These are phyloP conservation scores for Carex sylvatica DNA, from an alignment of 202 grass and related monocot species.

Conservation along the genomic window DNA sequence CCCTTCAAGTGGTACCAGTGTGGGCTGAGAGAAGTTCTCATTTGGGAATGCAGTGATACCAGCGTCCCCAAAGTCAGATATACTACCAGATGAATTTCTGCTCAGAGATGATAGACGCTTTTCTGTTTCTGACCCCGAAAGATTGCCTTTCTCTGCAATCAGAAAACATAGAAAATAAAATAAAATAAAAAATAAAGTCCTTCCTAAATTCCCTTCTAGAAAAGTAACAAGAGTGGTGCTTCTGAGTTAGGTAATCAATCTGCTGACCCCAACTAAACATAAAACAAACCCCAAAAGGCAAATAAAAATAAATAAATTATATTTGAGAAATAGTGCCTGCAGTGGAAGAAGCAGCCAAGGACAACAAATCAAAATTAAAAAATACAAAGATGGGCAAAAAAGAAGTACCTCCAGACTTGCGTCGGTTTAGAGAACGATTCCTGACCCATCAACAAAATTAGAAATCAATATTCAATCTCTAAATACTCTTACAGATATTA, in stretches of 20 bases:
- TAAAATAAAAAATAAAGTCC: neutral
- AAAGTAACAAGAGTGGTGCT: neutral
- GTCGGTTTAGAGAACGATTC: slow-evolving; percentile 33
- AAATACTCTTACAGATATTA: neutral
- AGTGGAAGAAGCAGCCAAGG: neutral
- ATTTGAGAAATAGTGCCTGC: neutral
- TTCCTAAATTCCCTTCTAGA: neutral
- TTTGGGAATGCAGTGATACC: slow-evolving; percentile 9
- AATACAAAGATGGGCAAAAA: neutral
- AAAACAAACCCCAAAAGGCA: neutral
- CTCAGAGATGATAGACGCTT: slow-evolving; percentile 34
- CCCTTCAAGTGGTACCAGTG: slow-evolving; percentile 33
- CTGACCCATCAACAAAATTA: slow-evolving; percentile 23
- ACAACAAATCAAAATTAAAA: neutral
- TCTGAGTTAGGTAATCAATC: neutral
- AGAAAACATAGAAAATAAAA: neutral
- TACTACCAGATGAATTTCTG: slow-evolving; percentile 22
- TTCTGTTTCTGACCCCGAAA: slow-evolving; percentile 33
- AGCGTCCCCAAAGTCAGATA: slow-evolving; percentile 29
- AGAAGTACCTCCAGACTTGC: slow-evolving; percentile 39
- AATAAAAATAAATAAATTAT: neutral
- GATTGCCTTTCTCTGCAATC: slow-evolving; percentile 26
- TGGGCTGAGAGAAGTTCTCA: slow-evolving; percentile 18
- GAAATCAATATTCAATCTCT: neutral
- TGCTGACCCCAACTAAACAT: neutral